Conservation (phyloP, 345 rosid genomes). For the Microthlaspi erraticum region DNA sequence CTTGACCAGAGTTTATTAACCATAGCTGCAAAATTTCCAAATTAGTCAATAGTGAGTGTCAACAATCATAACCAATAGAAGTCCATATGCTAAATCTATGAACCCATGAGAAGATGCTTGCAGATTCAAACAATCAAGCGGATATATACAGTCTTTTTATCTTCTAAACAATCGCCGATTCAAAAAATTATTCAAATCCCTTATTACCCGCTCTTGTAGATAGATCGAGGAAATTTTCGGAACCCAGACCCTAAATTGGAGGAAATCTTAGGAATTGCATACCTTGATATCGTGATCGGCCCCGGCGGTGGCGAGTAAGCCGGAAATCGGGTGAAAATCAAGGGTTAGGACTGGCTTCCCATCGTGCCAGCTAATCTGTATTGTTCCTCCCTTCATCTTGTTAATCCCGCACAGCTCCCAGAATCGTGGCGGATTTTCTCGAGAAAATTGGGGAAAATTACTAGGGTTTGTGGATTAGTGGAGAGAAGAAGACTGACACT, state of each 20-base stretch:
- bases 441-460: slow-evolving; percentile 1
- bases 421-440: slow-evolving; percentile 29
- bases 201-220: neutral
- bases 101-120: neutral
- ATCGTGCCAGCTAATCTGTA: slow-evolving; percentile 95
- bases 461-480: slow-evolving; percentile 28
- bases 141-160: neutral
- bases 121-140: neutral
- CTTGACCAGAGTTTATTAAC: slow-evolving; percentile 60
- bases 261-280: neutral
- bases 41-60: neutral
- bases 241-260: neutral
- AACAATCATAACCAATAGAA: neutral
- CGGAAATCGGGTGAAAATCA: slow-evolving; percentile 81
- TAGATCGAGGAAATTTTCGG: neutral
- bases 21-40: slow-evolving; percentile 60
- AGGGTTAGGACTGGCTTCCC: slow-evolving; percentile 85
- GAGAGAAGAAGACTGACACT: slow-evolving; percentile 21
- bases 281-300: slow-evolving; percentile 98
- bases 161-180: neutral
- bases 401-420: neutral
- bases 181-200: neutral
- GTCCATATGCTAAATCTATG: neutral
- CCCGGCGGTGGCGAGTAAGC: slow-evolving; percentile 96
- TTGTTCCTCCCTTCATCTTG: slow-evolving; percentile 88